Evolutionary conservation across 2,329 filamentous ascomycete species (phyloP), one percentile per base, ranked within the genome.

Genomic region (Lecanicillium sp.): DNA sequence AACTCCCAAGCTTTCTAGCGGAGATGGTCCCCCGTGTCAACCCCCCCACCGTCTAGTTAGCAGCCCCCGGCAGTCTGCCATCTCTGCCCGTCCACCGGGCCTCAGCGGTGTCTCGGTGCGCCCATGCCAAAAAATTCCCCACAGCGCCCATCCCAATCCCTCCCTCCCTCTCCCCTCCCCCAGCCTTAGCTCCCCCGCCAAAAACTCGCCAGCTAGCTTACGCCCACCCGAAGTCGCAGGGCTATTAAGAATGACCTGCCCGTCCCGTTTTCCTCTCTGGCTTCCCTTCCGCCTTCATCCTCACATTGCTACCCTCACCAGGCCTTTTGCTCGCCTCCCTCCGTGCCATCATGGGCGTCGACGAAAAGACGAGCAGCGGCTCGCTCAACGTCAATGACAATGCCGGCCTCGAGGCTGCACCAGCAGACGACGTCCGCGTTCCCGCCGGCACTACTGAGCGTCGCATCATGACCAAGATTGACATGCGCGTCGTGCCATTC

Each of bases 401-500:
- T 37, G 42, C 23, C 29, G 41, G 26, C 15, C 37, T 48, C 24
- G 49, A 48, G 44, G 7, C 35, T 15, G 26, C 45, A 17, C 45
- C 27, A 4, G 19, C n/a, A 17, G 43, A 49, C 15, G 52, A 30
- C 7, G 23, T 51, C 21, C 36, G 55, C 35, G 52, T 59, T 52
- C 77, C 77, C 27, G 55, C 73, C 44, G 72, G 77, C 61, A 81
- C 77, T 4, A 81, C 77, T 2, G 84, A 89, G 67, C 70, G 73
- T 54, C 77, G 72, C 57, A 71, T 91, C 51, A 75, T 87, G 68
- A 66, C 74, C 52, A 85, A 83, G 65, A 83, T 90, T 59, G 87
- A 90, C 62, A 62, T 81, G 54, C 80, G 78, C 55, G 74, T 91
- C 44, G 70, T 91, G 44, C 87, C 87, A 1, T 85, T 84, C 55